Evolutionary conservation across 1,139 yeast species (phyloP), one percentile per base, ranked within the genome.

Genomic region (Geotrichum phurueaensis): DNA sequence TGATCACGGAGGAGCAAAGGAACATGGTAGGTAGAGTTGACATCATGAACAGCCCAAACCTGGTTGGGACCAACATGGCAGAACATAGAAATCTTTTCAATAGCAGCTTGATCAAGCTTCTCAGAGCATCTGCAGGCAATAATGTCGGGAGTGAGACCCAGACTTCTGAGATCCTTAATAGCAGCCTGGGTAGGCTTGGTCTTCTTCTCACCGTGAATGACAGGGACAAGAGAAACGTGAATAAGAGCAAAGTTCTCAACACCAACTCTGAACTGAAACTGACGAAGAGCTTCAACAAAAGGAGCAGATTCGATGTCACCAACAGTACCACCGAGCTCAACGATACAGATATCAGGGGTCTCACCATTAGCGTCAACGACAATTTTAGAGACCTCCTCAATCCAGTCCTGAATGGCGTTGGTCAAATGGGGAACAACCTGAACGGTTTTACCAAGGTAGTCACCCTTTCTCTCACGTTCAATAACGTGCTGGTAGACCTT

Each of bases 181-280:
- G 99, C 99, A 64, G 98, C 99, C 79, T 94, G 99, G 12, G 99
- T 94, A 62, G 99, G 99, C 78, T 94, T 94, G 57, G 99, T 94
- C 81, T 94, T 94, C 78, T 94, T 97, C 79, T 94, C 99, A 64
- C 98, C 99, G 68, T 91, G 96, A 70, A 94, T 94, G 59, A 94
- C 98, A 50, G 98, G 98, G 53, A 94, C 98, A 68, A 94, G 81
- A 56, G 98, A 92, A 61, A 94, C 99, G 70, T 94, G 99, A 70
- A 94, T 90, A 73, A 95, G 81, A 20, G 97, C 96, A 77, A 95
- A 94, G 78, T 89, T 94, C 65, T 89, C 97, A 64, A 81, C 78
- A 25, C 99, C 99, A 65, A 92, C 98, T 73, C 97, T 85, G 79
- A 94, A 94, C 79, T 94, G 99, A 78, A 94, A 94, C 78, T 94